Evolutionary conservation across 1,284 basidiomycete genomes (phyloP).

Genomic region (Cutaneotrichosporon sp.): DNA sequence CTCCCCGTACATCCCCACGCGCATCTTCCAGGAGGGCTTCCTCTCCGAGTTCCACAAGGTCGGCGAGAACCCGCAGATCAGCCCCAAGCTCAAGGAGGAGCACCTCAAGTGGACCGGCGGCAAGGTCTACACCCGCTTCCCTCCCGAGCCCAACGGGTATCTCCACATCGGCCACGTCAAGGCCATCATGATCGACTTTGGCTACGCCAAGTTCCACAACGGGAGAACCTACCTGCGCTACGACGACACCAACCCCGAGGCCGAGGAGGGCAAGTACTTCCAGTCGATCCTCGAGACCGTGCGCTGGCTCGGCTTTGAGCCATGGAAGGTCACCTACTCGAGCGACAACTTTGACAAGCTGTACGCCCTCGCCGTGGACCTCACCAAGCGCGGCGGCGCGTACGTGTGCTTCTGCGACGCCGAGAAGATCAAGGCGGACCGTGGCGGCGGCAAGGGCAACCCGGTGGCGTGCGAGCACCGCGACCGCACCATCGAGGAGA

Average conservation of each 20-base stretch:
- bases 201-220: constrained; percentile 87
- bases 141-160: constrained; percentile 97
- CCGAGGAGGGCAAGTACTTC: constrained; percentile 94
- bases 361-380: constrained; percentile 85
- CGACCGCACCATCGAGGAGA: constrained; percentile 78
- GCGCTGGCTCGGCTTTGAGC: constrained; percentile 96
- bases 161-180: constrained; percentile 97
- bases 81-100: constrained; percentile 72
- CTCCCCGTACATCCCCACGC: constrained; percentile 47
- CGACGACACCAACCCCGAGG: constrained; percentile 98
- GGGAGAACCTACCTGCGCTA: constrained; percentile 90
- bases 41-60: constrained; percentile 90
- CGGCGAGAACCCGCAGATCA: constrained; percentile 89
- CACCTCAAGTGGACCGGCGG: constrained; percentile 83
- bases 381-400: constrained; percentile 87
- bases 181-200: constrained; percentile 98
- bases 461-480: constrained; percentile 87
- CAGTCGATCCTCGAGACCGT: constrained; percentile 95
- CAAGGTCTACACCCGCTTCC: constrained; percentile 92
- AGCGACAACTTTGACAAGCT: constrained; percentile 94
- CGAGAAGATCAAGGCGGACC: constrained; percentile 86
- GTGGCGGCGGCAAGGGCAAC: constrained; percentile 79
- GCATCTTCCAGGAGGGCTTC: constrained; percentile 93
- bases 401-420: constrained; percentile 96
- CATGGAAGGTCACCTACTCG: constrained; percentile 99